Evolutionary conservation across 306 rosid genomes (phyloP), one percentile per base, ranked within the genome.

Genomic region (Albizia julibrissin): DNA sequence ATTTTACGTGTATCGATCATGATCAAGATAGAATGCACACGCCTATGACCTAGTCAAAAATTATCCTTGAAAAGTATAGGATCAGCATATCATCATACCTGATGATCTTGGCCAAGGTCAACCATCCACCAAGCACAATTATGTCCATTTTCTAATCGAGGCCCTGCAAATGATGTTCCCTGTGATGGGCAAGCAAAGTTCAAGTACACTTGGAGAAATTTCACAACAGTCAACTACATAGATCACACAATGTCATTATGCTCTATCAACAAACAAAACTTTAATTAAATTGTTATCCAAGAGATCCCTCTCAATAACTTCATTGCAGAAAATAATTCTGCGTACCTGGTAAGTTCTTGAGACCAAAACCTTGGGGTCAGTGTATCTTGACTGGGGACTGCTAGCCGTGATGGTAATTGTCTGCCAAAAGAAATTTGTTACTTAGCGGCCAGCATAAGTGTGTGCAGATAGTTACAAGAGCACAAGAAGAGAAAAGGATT

Each of bases 121-220:
- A 95, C 89, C 91, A 88, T 90, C 98, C 99, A 95, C 99, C 99
- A 95, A 43, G 95, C 76, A 81, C 89, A 85, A 15, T 74, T 88
- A 54, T 81, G 88, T 69, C 97, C 99, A 74, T 89, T 89, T 90
- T 91, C 92, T 33, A 90, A 50, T 76, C 94, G 98, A 64, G 94
- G 95, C 69, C 99, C 99, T 4, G 98, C 84, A 44, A 93, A 93
- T 68, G 98, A 95, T 65, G 99, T 95, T 87, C 98, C 99, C 99
- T 95, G 86, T 46, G 58, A 85, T 42, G 50, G 81, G 68, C 84
- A 82, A 70, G 77, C 80, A 24, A 47, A 24, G 37, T 84, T 84
- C 72, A 80, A 54, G 78, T 22, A 59, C 75, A 76, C 67, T 70
- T 65, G 77, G 8, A 69, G 31, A 75, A 66, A 49, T 44, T 76